A percentile compares a stretch with the other conserved stretches of the same genome.
phyloP scores from a whole-genome alignment of 805 yeast species.

The Barnettozyma pratensis region DNA sequence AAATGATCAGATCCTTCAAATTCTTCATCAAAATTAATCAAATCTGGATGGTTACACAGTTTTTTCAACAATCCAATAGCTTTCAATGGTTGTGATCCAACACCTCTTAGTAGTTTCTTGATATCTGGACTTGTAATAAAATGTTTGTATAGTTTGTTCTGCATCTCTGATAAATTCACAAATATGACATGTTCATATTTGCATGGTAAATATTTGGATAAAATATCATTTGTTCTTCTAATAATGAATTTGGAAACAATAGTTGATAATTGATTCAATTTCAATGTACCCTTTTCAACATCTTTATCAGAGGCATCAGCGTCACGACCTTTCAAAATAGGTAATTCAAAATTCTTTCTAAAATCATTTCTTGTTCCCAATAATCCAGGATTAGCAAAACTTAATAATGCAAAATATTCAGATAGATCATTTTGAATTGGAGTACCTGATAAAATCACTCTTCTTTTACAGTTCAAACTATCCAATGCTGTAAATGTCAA shows the following conservation, averaged over 20 bases:
- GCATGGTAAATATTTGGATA: conserved; percentile 90
- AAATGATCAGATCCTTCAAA: conserved; percentile 61
- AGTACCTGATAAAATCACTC: conserved; percentile 93
- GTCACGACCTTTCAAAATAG: conserved; percentile 82
- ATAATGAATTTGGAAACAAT: conserved; percentile 87
- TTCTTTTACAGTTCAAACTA: conserved; percentile 75
- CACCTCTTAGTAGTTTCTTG: conserved; percentile 56
- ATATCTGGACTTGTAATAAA: conserved; percentile 79
- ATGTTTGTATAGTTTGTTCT: conserved; percentile 61
- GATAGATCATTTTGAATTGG: conserved; percentile 95
- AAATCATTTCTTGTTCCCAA: conserved; percentile 83
- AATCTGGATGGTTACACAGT: conserved; percentile 90
- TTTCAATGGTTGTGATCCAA: conserved; percentile 77
- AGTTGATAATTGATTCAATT: conserved; percentile 62
- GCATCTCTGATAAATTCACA: conserved; percentile 77
- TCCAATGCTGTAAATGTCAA: conserved; percentile 83
- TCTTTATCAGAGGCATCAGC: conserved; percentile 84
- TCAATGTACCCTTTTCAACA: conserved; percentile 59
- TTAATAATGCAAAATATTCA: conserved; percentile 85
- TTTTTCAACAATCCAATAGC: conserved; percentile 88
- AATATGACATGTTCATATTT: conserved; percentile 97
- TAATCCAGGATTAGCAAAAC: conserved; percentile 92
- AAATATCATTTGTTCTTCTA: conserved; percentile 90
- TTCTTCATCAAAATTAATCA: conserved; percentile 71
- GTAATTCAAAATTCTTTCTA: conserved; percentile 75